These are phyloP conservation scores for Diaporthe vaccinii DNA, from an alignment of 2,329 filamentous ascomycete genomes.

Conservation along the genomic window DNA sequence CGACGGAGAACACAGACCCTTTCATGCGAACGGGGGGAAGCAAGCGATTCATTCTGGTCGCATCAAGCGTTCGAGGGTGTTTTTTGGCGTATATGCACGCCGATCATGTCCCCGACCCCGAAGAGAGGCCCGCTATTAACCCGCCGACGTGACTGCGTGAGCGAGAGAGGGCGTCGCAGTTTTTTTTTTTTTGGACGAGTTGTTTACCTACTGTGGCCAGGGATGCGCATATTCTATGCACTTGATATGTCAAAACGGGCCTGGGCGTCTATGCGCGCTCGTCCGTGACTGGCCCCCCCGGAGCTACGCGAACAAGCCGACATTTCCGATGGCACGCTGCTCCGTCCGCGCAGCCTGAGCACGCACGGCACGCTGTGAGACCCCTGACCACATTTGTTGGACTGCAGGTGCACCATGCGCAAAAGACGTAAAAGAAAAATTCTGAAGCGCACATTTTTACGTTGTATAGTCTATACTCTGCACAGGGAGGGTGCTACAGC, in stretches of 20 bases:
- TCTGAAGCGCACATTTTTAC: background rate
- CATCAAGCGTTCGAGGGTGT: background rate
- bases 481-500: conserved; percentile 16
- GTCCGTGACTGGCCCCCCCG: background rate
- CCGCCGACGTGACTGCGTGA: background rate
- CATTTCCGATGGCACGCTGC: background rate
- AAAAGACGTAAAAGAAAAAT: background rate
- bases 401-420: background rate
- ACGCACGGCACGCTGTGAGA: conserved; percentile 19
- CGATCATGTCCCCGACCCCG: background rate
- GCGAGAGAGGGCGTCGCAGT: background rate
- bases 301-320: conserved; percentile 9
- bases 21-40: conserved; percentile 8
- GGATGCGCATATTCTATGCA: conserved; percentile 1
- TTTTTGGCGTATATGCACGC: conserved; percentile 2
- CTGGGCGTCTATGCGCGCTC: conserved; percentile 23
- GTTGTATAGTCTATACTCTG: conserved; percentile 21
- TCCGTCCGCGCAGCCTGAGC: background rate
- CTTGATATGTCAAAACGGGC: conserved; percentile 25
- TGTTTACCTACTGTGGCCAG: conserved; percentile 1
- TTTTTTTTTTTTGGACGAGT: conserved; percentile 3
- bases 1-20: conserved; percentile 8
- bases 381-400: conserved; percentile 1
- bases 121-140: background rate
- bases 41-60: background rate